Percentiles rank a stretch among this genome's conserved stretches.
Conservation (phyloP, 768 basidiomycete species). For the Lactarius tabidus region DNA sequence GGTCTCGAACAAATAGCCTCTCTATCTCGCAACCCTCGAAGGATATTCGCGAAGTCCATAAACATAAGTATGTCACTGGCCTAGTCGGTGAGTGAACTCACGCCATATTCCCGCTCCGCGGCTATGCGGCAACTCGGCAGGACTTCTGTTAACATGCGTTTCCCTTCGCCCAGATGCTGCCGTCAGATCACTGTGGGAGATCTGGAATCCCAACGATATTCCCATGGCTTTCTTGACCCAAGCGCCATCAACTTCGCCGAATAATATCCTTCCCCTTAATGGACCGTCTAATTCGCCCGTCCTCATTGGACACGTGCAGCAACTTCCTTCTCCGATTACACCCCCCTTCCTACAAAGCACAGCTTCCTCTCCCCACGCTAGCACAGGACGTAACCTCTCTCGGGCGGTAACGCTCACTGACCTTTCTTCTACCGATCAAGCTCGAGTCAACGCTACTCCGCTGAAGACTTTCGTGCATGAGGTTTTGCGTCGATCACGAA, state of each 20-base stretch:
- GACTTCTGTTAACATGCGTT: slow-evolving; percentile 13
- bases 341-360: slow-evolving; percentile 37
- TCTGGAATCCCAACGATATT: slow-evolving; percentile 77
- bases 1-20: slow-evolving; percentile 33
- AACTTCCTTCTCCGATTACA: slow-evolving; percentile 53
- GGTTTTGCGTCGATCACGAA: slow-evolving; percentile 81
- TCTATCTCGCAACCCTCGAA: slow-evolving; percentile 30
- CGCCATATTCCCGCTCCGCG: slow-evolving; percentile 12
- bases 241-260: slow-evolving; percentile 23
- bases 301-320: slow-evolving; percentile 34
- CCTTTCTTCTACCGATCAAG: slow-evolving; percentile 24
- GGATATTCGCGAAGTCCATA: slow-evolving; percentile 46
- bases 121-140: slow-evolving; percentile 8
- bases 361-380: slow-evolving; percentile 32
- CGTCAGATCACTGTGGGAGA: slow-evolving; percentile 69
- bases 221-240: slow-evolving; percentile 49
- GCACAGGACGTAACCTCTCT: slow-evolving; percentile 28
- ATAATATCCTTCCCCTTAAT: slow-evolving; percentile 29
- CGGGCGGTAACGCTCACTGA: slow-evolving; percentile 30
- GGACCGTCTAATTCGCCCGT: slow-evolving; percentile 23
- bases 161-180: slow-evolving; percentile 57
- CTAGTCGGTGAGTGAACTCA: slow-evolving; percentile 57
- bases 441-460: slow-evolving; percentile 44
- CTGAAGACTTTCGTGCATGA: slow-evolving; percentile 83
- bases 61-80: slow-evolving; percentile 58